Evolutionary conservation across 495 filamentous ascomycete species (phyloP), one percentile per base, ranked within the genome.

Genomic region (Neurospora intermedia): DNA sequence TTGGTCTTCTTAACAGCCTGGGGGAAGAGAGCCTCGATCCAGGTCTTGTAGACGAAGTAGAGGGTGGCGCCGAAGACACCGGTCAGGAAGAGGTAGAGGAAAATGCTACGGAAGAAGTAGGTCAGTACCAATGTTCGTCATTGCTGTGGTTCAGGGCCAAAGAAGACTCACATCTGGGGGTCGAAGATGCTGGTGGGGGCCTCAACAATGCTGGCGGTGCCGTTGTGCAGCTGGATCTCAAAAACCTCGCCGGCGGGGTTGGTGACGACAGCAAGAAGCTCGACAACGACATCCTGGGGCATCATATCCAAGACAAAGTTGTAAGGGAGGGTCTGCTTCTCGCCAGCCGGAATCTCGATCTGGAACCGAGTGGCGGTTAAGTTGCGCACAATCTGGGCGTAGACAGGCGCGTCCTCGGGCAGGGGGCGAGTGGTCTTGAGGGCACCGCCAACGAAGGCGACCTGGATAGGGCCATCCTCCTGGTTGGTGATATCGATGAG

Each of bases 41-140:
- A 98, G 79, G 95, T 97, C 82, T 89, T 96, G 87, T 99, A 99
- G 84, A 97, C 94, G 82, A 97, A 98, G 89, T 96, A 97, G 81
- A 89, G 85, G 54, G 91, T 92, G 72, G 91, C 94, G 75, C 80
- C 88, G 80, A 97, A 94, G 78, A 85, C 88, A 72, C 87, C 89
- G 72, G 89, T 82, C 76, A 99, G 93, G 86, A 98, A 89, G 81
- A 97, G 89, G 86, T 98, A 99, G 73, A 99, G 91, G 89, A 99
- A 99, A 83, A 97, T 92, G 77, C 94, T 97, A 74, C 45, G 45
- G 23, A 8, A 27, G 70, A 8, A 70, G 16, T n/a, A 62, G 73
- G 75, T 74, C 23, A 71, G 73, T 59, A 40, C 7, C 4, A 23
- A 27, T 40, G 43, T 43, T 70, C 69, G 42, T 42, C 70, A 42